Conservation (phyloP, 345 rosid genomes). For the Melaleuca alternifolia region DNA sequence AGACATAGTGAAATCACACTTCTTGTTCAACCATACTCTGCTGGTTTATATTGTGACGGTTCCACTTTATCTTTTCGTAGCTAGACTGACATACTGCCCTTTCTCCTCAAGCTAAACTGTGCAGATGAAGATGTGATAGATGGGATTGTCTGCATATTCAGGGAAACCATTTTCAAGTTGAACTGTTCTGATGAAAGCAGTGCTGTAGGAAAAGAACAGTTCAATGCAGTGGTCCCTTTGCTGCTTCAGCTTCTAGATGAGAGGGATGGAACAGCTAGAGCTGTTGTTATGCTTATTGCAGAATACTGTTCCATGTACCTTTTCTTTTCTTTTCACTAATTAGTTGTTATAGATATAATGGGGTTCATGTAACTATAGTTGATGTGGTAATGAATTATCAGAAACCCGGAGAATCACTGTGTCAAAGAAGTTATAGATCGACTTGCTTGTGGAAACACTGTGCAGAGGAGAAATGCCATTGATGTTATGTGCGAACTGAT, state of each 20-base stretch:
- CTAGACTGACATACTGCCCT: slow-evolving; percentile 1
- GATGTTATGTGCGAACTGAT: slow-evolving; percentile 67
- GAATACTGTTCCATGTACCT: slow-evolving; percentile 64
- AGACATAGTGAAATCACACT: neutral
- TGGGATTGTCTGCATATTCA: slow-evolving; percentile 55
- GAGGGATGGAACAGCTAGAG: slow-evolving; percentile 77
- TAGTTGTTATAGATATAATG: neutral
- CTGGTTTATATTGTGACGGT: neutral
- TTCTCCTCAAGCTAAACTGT: slow-evolving; percentile 49
- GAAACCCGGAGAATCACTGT: slow-evolving; percentile 40
- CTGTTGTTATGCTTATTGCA: slow-evolving; percentile 57
- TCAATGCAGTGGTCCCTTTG: slow-evolving; percentile 39
- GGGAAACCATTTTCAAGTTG: slow-evolving; percentile 43
- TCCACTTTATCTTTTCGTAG: neutral
- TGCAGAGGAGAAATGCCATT: slow-evolving; percentile 63
- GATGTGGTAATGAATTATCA: slow-evolving; percentile 30
- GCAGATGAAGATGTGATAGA: slow-evolving; percentile 62
- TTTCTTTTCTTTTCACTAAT: slow-evolving; percentile 4
- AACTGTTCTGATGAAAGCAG: slow-evolving; percentile 34
- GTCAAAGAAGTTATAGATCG: slow-evolving; percentile 60
- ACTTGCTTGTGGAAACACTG: slow-evolving; percentile 50
- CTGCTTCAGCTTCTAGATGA: slow-evolving; percentile 80
- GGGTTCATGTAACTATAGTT: slow-evolving; percentile 6
- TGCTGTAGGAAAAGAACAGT: slow-evolving; percentile 31
- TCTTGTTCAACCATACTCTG: neutral